Evolutionary conservation across 1,139 yeast genomes (phyloP), one percentile per base, ranked within the genome.

Genomic region (Geotrichum histeridarum): DNA sequence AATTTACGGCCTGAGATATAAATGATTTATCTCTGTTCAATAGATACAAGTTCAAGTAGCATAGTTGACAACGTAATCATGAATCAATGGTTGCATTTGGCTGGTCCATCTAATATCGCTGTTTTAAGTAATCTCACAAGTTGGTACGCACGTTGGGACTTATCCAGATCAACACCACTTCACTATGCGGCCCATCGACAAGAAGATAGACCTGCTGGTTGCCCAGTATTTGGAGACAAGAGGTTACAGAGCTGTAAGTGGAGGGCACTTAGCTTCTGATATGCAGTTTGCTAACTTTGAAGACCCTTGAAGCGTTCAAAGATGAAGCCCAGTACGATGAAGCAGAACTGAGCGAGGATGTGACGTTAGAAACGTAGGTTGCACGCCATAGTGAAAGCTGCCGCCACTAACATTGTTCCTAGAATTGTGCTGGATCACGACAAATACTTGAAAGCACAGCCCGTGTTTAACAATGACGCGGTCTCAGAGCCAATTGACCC

Each of bases 401-500:
- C 27, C 5, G 27, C 3, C 5, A 22, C 17, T 30, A 12, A 37
- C 33, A 37, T 8, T 9, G 5, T 3, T 37, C n/a, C 4, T 44
- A 54, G 54, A 47, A 50, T 54, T 37, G 52, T 54, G 17, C 36
- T 42, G 2, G 57, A 54, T 35, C 53, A 54, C 43, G 54, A 54
- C 31, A 35, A 39, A 27, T 54, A 50, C 36, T 36, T 54, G 22
- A 33, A 31, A 15, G 5, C 43, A 6, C 57, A 54, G 31, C 57
- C 57, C 4, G 47, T 54, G 15, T 54, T 54, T 35, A 47, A 50
- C 22, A 12, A 32, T n/a, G 44, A 50, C 36, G 14, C 38, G 7
- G 42, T 12, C n/a, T 36, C 11, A 3, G 9, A 31, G 31, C 47
- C 46, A n/a, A 32, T 54, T 14, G 52, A 50, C 17, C 50, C 51